A percentile compares a stretch with the other conserved stretches of the same genome.
phyloP scores from a whole-genome alignment of 1,284 basidiomycete genomes.

The Malassezia yamatoensis region DNA sequence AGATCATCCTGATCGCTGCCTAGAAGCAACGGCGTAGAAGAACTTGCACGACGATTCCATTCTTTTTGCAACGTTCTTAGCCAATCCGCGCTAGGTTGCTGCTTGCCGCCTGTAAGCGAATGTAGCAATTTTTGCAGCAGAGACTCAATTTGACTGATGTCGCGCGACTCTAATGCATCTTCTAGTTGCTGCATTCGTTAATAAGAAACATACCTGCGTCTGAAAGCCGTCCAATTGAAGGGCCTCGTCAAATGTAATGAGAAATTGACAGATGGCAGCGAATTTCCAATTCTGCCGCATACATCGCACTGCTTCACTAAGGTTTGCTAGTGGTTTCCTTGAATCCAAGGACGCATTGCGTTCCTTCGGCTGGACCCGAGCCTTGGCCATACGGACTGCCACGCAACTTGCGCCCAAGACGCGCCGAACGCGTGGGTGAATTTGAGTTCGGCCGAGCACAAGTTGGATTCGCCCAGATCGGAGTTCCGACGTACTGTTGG shows the following conservation, averaged over 20 bases:
- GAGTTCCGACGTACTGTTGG: neutral
- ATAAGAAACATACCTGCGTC: slow-evolving; percentile 24
- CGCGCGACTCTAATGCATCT: slow-evolving; percentile 23
- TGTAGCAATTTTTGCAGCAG: slow-evolving; percentile 3
- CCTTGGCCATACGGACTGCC: no score
- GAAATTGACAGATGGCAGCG: slow-evolving; percentile 45
- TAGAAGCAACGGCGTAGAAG: slow-evolving; percentile 14
- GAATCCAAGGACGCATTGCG: no score
- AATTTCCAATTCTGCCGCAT: slow-evolving; percentile 43
- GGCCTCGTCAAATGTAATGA: slow-evolving; percentile 45
- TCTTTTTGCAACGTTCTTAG: slow-evolving; percentile 26
- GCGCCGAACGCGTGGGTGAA: no score
- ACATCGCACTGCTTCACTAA: neutral
- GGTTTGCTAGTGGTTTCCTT: no score
- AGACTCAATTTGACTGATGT: neutral
- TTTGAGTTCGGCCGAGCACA: neutral
- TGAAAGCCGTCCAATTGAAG: slow-evolving; percentile 41
- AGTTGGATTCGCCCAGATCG: neutral
- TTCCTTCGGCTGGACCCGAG: no score
- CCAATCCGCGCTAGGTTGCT: slow-evolving; percentile 20
- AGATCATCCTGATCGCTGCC: slow-evolving; percentile 32
- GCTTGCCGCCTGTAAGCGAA: neutral
- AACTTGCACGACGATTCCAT: slow-evolving; percentile 22
- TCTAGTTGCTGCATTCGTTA: slow-evolving; percentile 44
- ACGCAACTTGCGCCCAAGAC: no score